Evolutionary conservation across 2,329 filamentous ascomycete species (phyloP), one percentile per base, ranked within the genome.

Genomic region (Colletotrichum navitas): DNA sequence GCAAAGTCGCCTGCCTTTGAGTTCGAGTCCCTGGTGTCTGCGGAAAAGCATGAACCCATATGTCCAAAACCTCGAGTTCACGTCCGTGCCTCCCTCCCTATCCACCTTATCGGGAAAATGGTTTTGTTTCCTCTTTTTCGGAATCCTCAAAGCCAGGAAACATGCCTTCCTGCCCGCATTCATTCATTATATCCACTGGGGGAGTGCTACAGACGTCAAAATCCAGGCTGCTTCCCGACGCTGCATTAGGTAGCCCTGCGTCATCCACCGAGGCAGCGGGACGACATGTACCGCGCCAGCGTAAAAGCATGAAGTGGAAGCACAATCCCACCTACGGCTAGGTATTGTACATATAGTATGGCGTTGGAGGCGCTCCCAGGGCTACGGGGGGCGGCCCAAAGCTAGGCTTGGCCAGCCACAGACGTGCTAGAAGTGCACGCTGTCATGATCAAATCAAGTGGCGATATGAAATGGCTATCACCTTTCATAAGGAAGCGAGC

Each of bases 1-100:
- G n/a, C 26, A 41, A 56, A 71, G 54, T 71, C 60, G 34, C 45
- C 65, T 71, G 65, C 65, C 69, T 71, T 68, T 71, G 60, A 71
- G 69, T 71, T 71, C 64, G 29, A 24, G 51, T 63, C 68, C 58
- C 68, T 63, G 68, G 64, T 63, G 68, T 62, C 55, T 63, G 41
- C 16, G 41, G 11, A 66, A 36, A 56, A 18, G 68, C 68, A 58
- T 64, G 55, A 62, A 29, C 55, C 58, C 64, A 59, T 49, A 29
- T 18, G 34, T 51, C 36, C 66, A 51, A 47, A 51, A 32, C n/a
- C 41, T 47, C 51, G 26, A 26, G 16, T 45, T 59, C 14, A 29
- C n/a, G 51, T 47, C 55, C 55, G 29, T 56, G 47, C 62, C 67
- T 55, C 47, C 66, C 29, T 60, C n/a, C n/a, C n/a, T n/a, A 65